Evolutionary conservation across 257 asterid species (phyloP).

Genomic region (Solanum bulbocastanum): DNA sequence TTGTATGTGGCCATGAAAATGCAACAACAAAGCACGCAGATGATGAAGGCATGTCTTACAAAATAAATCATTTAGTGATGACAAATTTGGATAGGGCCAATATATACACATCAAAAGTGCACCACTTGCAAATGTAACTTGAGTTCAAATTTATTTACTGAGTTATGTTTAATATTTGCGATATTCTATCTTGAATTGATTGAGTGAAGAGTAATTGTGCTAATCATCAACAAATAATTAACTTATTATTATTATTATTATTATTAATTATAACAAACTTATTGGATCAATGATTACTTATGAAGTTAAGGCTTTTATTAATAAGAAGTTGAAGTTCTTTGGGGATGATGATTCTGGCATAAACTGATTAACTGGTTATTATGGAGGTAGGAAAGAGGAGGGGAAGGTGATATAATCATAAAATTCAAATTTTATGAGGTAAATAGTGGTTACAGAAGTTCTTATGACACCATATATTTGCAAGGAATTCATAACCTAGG

Average conservation of each 20-base stretch:
- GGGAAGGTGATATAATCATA: neutral
- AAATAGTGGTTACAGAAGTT: neutral
- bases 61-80: no score
- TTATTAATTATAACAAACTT: no score
- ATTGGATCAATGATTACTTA: neutral
- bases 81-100: no score
- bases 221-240: no score
- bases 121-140: no score
- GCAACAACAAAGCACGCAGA: constrained; percentile 44
- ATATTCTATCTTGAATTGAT: no score
- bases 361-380: neutral
- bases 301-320: neutral
- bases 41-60: no score
- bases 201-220: no score
- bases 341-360: neutral
- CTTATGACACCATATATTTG: neutral
- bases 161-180: no score
- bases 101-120: no score
- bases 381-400: neutral
- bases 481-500: neutral
- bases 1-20: constrained; percentile 78
- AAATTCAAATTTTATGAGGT: neutral
- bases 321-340: neutral
- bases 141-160: no score
- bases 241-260: no score